These are phyloP conservation scores for Sechiopsis laciniata DNA, from an alignment of 306 rosid genomes.

Conservation along the genomic window DNA sequence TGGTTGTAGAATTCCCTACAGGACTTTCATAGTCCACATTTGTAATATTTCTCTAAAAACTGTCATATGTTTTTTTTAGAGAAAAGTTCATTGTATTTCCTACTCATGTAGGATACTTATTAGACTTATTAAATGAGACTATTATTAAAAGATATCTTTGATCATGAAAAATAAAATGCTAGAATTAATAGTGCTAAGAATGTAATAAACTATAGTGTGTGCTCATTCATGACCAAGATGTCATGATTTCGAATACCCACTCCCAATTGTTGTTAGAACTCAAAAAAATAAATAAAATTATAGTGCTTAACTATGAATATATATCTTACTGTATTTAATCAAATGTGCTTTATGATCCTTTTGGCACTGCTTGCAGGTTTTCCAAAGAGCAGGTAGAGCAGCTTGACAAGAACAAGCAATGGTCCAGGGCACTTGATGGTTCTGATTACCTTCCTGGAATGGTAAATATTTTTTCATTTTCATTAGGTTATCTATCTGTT, in stretches of 20 bases:
- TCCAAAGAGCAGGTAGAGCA: slow-evolving; percentile 67
- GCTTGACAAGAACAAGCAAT: slow-evolving; percentile 83
- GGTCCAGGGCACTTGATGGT: slow-evolving; percentile 99
- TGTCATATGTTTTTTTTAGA: not conserved
- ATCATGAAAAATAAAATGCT: not conserved
- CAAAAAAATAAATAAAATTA: too few species aligned
- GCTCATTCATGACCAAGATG: too few species aligned
- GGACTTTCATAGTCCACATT: not conserved
- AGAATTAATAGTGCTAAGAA: not conserved
- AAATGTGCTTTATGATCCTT: not conserved
- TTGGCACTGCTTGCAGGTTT: slow-evolving; percentile 44
- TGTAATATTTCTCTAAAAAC: not conserved
- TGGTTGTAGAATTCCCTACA: not conserved
- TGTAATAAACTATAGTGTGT: not conserved
- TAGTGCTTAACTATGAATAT: not conserved
- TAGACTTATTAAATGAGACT: not conserved
- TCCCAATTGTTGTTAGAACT: too few species aligned
- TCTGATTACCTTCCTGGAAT: slow-evolving; percentile 98
- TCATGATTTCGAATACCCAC: too few species aligned
- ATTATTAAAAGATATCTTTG: not conserved
- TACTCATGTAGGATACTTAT: not conserved
- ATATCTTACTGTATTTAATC: not conserved
- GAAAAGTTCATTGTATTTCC: not conserved
- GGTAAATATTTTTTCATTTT: slow-evolving; percentile 39
- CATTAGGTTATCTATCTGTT: not conserved